These are phyloP conservation scores for Porphyrellus cyaneotinctus DNA, from an alignment of 768 basidiomycete species.

Conservation along the genomic window DNA sequence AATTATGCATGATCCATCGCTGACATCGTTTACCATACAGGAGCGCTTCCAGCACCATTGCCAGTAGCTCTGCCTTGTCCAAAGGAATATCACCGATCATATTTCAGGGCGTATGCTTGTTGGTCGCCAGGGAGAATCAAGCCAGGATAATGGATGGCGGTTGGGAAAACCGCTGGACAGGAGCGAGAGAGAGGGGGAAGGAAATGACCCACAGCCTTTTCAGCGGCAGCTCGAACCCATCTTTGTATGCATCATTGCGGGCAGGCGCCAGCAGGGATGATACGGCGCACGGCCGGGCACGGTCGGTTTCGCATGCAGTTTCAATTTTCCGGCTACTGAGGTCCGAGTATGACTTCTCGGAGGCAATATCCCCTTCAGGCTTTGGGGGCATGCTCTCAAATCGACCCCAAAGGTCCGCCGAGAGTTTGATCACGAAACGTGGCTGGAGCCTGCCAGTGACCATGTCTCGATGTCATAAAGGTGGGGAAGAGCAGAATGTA, in stretches of 20 bases:
- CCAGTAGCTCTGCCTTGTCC: conserved; percentile 21
- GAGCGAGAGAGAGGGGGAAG: background rate
- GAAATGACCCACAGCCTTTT: background rate
- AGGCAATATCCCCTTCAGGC: background rate
- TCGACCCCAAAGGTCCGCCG: background rate
- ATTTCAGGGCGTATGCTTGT: background rate
- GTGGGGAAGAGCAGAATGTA: no score
- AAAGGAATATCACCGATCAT: conserved; percentile 12
- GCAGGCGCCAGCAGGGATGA: background rate
- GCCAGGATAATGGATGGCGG: background rate
- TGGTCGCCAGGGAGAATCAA: background rate
- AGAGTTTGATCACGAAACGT: background rate
- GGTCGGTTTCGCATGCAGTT: background rate
- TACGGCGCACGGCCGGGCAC: background rate
- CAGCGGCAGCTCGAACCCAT: background rate
- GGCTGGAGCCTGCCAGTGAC: no score
- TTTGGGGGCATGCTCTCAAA: background rate
- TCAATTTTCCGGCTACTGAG: background rate
- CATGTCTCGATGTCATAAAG: no score
- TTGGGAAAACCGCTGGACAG: no score
- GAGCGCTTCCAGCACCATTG: conserved; percentile 15
- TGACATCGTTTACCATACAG: conserved; percentile 15
- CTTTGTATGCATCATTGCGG: background rate
- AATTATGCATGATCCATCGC: background rate
- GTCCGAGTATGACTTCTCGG: background rate